Evolutionary conservation across 441 rosid genomes (phyloP), one percentile per base, ranked within the genome.

Genomic region (Pelargonium citronellum): DNA sequence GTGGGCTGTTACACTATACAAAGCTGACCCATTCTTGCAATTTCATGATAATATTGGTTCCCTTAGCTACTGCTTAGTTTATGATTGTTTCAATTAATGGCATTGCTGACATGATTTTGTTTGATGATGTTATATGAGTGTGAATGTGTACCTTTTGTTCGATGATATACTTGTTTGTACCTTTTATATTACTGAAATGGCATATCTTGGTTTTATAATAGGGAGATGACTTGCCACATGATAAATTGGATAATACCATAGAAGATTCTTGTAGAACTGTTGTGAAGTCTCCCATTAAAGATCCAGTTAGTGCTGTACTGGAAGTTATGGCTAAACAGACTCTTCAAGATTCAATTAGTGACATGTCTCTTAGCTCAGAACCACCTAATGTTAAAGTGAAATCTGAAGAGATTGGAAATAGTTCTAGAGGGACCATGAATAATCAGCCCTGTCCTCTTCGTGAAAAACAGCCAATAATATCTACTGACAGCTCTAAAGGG

Each of bases 341-440:
- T 71, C 73, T 69, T 78, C 79, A 68, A 73, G 78, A 67, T 73
- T 71, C 66, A 58, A 75, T 67, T 47, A 69, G 62, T 39, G 71
- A 63, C 62, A 10, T 69, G 46, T 75, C 71, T 39, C 76, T 67
- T 46, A 71, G 75, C 66, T 82, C 80, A 41, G 73, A 37, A 43
- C 62, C 72, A 70, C 73, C 79, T 58, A 66, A 39, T 67, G 70
- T 71, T 61, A 75, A 73, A 71, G 76, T 61, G 72, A 83, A 82
- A 70, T 65, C 67, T 64, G 87, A 80, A 71, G 71, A 51, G 16
- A 78, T 71, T 49, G 75, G 78, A 79, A 69, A 71, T 70, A 70
- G 71, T 70, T 64, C 79, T 34, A 76, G 58, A 66, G 78, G 70
- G 39, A 67, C 68, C 46, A 17, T 77, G 73, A 74, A 60, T 68